Evolutionary conservation across 1,284 basidiomycete genomes (phyloP).

Genomic region (Fomitopsis pinicola): DNA sequence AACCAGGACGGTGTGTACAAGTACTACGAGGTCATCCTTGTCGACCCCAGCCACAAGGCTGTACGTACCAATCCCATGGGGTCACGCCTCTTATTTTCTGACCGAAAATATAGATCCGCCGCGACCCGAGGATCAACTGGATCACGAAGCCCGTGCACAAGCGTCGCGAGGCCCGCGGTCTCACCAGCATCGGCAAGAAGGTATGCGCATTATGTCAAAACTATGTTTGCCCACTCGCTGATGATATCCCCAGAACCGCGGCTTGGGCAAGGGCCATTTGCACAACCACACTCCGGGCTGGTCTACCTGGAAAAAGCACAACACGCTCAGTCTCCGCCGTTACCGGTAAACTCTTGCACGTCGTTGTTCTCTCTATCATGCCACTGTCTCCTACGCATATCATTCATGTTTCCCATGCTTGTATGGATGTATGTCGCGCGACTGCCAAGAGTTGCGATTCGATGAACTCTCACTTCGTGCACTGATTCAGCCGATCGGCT

Average conservation of each 20-base stretch:
- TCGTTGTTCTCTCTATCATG: conserved; percentile 25
- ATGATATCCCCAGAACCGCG: conserved; percentile 63
- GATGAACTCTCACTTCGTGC: background rate
- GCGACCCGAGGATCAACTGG: conserved; percentile 98
- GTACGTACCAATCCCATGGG: conserved; percentile 45
- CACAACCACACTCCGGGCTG: conserved; percentile 93
- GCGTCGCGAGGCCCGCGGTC: conserved; percentile 95
- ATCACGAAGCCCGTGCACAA: conserved; percentile 99
- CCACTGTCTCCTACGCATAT: conserved; percentile 19
- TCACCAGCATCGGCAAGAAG: conserved; percentile 95
- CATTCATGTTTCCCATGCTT: conserved; percentile 27
- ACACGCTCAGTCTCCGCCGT: conserved; percentile 95
- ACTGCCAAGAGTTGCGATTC: conserved; percentile 14
- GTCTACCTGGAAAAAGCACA: conserved; percentile 96
- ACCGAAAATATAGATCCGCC: conserved; percentile 62
- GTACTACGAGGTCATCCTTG: conserved; percentile 98
- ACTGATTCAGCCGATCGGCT: no score
- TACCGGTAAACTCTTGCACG: conserved; percentile 74
- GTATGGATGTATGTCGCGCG: conserved; percentile 30
- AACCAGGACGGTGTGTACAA: conserved; percentile 99
- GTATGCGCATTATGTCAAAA: conserved; percentile 34
- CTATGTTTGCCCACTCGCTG: conserved; percentile 5
- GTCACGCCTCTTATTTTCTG: background rate
- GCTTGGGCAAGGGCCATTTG: conserved; percentile 92
- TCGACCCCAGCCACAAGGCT: conserved; percentile 92